Base-by-base conservation (phyloP, 1,139 yeast genomes). In the Suhomyces bokatorum region DNA sequence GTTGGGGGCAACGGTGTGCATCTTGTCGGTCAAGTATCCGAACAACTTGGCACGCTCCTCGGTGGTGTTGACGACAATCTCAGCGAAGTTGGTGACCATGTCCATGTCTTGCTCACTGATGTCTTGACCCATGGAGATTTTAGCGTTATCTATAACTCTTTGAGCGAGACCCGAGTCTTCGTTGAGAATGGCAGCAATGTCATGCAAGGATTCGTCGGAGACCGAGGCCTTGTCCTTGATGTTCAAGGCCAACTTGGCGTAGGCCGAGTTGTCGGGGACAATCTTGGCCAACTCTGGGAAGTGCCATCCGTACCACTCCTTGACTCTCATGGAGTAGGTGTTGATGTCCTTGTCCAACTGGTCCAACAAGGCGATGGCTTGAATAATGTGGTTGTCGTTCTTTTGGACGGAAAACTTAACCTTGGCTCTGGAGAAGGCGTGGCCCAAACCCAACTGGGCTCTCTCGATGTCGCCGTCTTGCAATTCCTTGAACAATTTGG, bases 301-400 rank as follows among this genome's bases (percentile, higher is more conserved):
- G 70, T 93, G 99, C 99, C 99, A 93, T 57, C 98, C 98, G 73
- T 93, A 93, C 99, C 99, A 93, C 75, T 93, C 99, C 79, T 93
- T 93, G 64, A 88, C 91, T 77, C 99, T 85, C 99, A 93, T 93
- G 52, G 98, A 93, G 70, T 87, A 93, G 47, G 98, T 93, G 75
- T 93, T 93, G 67, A 93, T 83, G 65, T 93, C 99, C 75, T 93
- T 93, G 73, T 93, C 99, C 58, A 93, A 82, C 68, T 95, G 97
- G 67, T 93, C 99, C 59, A 93, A 81, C 55, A 93, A 76, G 38
- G 99, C 98, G 75, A 93, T 93, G 45, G 99, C 97, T 76, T 95
- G 99, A 64, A 93, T 93, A 66, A 93, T 93, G 73, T 93, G 98
- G 78, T 93, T 93, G 70, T 93, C 99, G 68, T 93, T 93, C 80